These are phyloP conservation scores for Hypsizygus ulmarius DNA, from an alignment of 1,284 basidiomycete species.

Conservation along the genomic window DNA sequence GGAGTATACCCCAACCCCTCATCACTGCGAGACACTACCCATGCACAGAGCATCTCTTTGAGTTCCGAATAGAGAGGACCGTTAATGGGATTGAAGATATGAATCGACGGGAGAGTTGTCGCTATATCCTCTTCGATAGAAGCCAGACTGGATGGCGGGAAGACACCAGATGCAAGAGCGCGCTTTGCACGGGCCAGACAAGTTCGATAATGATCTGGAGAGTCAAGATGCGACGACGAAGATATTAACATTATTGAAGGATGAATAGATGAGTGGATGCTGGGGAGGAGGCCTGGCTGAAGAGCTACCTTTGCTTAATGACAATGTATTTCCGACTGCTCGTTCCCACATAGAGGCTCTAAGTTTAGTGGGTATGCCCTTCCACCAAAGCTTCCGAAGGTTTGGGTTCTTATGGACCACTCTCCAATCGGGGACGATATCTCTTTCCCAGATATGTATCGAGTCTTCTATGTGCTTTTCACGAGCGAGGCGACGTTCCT, in stretches of 20 bases:
- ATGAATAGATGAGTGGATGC: slow-evolving; percentile 14
- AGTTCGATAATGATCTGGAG: slow-evolving; percentile 72
- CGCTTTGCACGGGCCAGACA: slow-evolving; percentile 75
- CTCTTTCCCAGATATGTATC: slow-evolving; percentile 72
- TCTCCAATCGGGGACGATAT: slow-evolving; percentile 83
- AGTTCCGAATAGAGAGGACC: slow-evolving; percentile 88
- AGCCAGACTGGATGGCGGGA: slow-evolving; percentile 68
- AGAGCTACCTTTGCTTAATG: slow-evolving; percentile 77
- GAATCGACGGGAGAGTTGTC: slow-evolving; percentile 81
- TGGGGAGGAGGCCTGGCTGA: slow-evolving; percentile 8
- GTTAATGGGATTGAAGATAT: slow-evolving; percentile 76
- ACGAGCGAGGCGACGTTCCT: slow-evolving; percentile 63
- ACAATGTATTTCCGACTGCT: slow-evolving; percentile 86
- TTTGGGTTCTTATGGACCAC: slow-evolving; percentile 63
- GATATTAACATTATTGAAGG: slow-evolving; percentile 9
- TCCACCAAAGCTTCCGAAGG: slow-evolving; percentile 86
- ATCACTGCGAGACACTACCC: slow-evolving; percentile 88
- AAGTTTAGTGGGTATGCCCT: slow-evolving; percentile 84
- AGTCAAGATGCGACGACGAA: slow-evolving; percentile 10
- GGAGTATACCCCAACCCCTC: slow-evolving; percentile 79
- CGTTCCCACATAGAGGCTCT: slow-evolving; percentile 86
- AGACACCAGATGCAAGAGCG: slow-evolving; percentile 67
- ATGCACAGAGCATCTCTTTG: slow-evolving; percentile 85
- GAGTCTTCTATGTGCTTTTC: slow-evolving; percentile 71
- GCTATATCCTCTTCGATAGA: slow-evolving; percentile 80